Base-by-base conservation (phyloP, 1,284 basidiomycete genomes). In the Polyporus tsugae region DNA sequence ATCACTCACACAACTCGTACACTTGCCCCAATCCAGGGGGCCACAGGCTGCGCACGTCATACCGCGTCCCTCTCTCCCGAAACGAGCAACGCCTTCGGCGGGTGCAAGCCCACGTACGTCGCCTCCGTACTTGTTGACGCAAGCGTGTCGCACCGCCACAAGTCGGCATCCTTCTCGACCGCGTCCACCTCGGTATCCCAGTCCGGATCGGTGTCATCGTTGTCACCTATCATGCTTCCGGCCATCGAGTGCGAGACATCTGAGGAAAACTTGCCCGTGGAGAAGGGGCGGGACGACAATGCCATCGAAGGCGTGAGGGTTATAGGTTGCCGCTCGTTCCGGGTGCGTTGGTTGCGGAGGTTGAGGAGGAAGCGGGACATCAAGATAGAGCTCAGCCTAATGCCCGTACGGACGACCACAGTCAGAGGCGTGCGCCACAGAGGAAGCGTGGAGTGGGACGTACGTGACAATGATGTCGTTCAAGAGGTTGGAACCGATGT, bases 361-460 rank as follows among this genome's bases (percentile, higher is more conserved):
- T 73, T 73, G 44, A 73, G 66, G 17, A 73, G 66, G 68, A 73
- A 73, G 55, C 72, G 72, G 36, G 69, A 64, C 72, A 73, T 73
- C 36, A 73, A 66, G 39, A 73, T 58, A 6, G 69, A 62, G 62
- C 67, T 70, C 61, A 73, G 60, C 2, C 71, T 72, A 53, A 11
- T 4, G 17, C 1, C 17, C 29, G 55, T 4, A 15, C 5, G 36
- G 2, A 19, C 17, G n/a, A n/a, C 29, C 29, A 22, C 9, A 7
- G 44, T 38, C 35, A 59, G 22, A 29, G 2, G 17, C 25, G 1
- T 39, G 1, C 22, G n/a, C 19, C 6, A 6, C 13, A 22, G 42
- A 36, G 17, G 44, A 3, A n/a, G 3, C 4, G 52, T 11, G 19
- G 33, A 10, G 11, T n/a, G 22, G 19, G 22, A 62, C 71, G 25